Base-by-base conservation (phyloP, 78 protist species). In the Tieghemostelium lacteum region DNA sequence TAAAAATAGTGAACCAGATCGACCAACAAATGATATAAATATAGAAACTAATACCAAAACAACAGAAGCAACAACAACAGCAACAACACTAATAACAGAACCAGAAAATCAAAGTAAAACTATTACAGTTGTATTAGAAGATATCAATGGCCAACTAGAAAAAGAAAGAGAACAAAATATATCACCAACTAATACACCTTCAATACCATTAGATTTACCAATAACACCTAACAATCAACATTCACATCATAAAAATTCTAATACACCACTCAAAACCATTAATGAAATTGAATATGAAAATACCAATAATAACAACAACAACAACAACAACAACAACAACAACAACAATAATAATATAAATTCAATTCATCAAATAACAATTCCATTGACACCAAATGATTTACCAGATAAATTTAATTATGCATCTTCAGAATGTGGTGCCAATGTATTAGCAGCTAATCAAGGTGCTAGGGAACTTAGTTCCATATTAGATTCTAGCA, bases 401-500 rank as follows among this genome's bases (percentile, higher is more conserved):
- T 42, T 80, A 62, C 93, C 86, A 3, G 86, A 87, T 65, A 55
- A 76, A 54, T 87, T 73, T 22, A 91, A 91, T 28, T 91, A 75
- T 64, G 94, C 94, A 22, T 64, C 87, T 28, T 64, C 85, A 39
- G 94, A 91, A 29, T 91, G 94, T 78, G 94, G 94, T 26, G 94
- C 94, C 2, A 91, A 76, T 40, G 88, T 91, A 17, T 26, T 91
- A 17, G 65, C 73, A 19, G 50, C 94, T 3, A 91, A 91, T 54
- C 22, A 22, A 3, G 94, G 70, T 7, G 94, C 94, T 17, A 77
- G 83, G 58, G 94, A 91, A 36, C 26, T 60, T 3, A 77, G 77
- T 45, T 55, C 78, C 26, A 80, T 91, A 3, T 37, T 91, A 16
- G 61, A 69, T 7, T 80, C 85, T 67, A 69, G 78, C 7, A 92